Evolutionary conservation across 768 basidiomycete species (phyloP).

Genomic region (Pleurotus cornucopiae): DNA sequence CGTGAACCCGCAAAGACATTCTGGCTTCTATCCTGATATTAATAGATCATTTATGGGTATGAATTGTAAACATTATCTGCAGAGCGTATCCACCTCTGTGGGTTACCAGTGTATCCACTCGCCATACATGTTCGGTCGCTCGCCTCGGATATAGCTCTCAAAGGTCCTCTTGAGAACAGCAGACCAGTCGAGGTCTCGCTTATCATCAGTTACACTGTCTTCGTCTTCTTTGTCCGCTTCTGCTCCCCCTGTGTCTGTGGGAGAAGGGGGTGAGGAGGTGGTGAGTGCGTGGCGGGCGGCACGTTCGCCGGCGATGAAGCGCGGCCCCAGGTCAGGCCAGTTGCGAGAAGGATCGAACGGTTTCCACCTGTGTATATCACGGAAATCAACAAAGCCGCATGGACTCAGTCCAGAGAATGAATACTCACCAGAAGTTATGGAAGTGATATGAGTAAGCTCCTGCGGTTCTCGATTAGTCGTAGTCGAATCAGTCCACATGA

Average conservation of each 20-base stretch:
- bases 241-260: background rate
- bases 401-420: background rate
- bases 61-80: background rate
- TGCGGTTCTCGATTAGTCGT: background rate
- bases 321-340: constrained; percentile 83
- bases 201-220: constrained; percentile 51
- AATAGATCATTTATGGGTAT: constrained; percentile 6
- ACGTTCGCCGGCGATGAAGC: constrained; percentile 73
- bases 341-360: constrained; percentile 86
- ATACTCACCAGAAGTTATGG: constrained; percentile 82
- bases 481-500: background rate
- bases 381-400: background rate
- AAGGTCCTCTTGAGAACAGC: constrained; percentile 92
- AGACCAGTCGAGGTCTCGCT: constrained; percentile 81
- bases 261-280: constrained; percentile 5
- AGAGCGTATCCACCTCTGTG: background rate
- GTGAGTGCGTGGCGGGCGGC: constrained; percentile 43
- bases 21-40: background rate
- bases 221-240: constrained; percentile 26
- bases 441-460: constrained; percentile 71
- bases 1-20: too few species aligned
- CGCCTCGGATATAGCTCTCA: constrained; percentile 82
- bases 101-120: constrained; percentile 53
- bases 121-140: constrained; percentile 91
- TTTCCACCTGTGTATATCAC: constrained; percentile 67